These are phyloP conservation scores for Cyberlindnera euphorbiiphila DNA, from an alignment of 805 yeast species.

Conservation along the genomic window DNA sequence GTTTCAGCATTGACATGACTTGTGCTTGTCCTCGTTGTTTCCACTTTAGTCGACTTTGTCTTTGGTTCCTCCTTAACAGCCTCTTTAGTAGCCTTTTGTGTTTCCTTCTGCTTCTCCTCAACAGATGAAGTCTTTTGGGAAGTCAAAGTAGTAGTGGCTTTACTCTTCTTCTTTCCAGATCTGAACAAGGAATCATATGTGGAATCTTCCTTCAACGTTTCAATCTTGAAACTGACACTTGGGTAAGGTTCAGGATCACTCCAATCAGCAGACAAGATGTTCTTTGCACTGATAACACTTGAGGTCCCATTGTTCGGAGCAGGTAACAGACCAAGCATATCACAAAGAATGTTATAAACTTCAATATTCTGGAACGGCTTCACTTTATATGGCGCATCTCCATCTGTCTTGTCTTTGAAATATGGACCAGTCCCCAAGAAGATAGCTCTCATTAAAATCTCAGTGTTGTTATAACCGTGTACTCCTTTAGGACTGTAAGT, in stretches of 20 bases:
- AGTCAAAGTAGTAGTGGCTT: slow-evolving; percentile 18
- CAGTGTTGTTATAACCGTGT: slow-evolving; percentile 81
- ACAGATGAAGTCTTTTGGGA: neutral
- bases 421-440: slow-evolving; percentile 82
- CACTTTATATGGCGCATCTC: slow-evolving; percentile 28
- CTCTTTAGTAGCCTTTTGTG: neutral
- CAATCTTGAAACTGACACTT: slow-evolving; percentile 40
- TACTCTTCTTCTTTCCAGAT: slow-evolving; percentile 5
- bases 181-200: slow-evolving; percentile 46
- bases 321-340: slow-evolving; percentile 48
- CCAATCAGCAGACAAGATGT: slow-evolving; percentile 43
- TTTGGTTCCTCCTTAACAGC: neutral
- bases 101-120: neutral
- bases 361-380: slow-evolving; percentile 71
- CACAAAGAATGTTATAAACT: slow-evolving; percentile 72
- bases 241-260: slow-evolving; percentile 46
- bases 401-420: slow-evolving; percentile 36
- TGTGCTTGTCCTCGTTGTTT: too few relatives aligned
- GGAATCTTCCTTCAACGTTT: slow-evolving; percentile 40
- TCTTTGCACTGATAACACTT: slow-evolving; percentile 25
- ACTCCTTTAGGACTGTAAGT: slow-evolving; percentile 46
- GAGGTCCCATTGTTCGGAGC: slow-evolving; percentile 57
- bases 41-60: neutral
- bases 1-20: too few relatives aligned
- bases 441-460: slow-evolving; percentile 76